Conservation (phyloP, 2,329 filamentous ascomycete species). For the Paraphaeosphaeria sporulosa region DNA sequence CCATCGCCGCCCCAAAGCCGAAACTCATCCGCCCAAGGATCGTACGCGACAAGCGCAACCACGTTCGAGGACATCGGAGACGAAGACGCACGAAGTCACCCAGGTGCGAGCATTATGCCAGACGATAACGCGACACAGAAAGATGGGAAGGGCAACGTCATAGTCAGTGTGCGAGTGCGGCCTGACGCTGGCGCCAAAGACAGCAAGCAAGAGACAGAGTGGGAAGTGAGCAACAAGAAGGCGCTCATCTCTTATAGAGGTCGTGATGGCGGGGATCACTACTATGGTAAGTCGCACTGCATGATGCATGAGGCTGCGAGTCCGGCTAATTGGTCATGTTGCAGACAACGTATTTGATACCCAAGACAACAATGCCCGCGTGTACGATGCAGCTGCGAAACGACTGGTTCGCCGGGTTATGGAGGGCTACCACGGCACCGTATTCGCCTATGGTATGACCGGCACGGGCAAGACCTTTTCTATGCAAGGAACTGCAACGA, state of each 20-base stretch:
- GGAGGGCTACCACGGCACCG: constrained; percentile 98
- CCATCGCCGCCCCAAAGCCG: constrained; percentile 87
- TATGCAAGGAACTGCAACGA: constrained; percentile 97
- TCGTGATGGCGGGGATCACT: constrained; percentile 90
- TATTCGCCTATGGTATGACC: constrained; percentile 99
- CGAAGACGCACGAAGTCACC: constrained; percentile 61
- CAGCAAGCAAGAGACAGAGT: constrained; percentile 77
- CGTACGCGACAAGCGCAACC: constrained; percentile 86
- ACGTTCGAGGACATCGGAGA: constrained; percentile 84
- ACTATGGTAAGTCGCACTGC: constrained; percentile 73
- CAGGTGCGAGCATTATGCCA: constrained; percentile 35
- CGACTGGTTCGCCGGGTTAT: constrained; percentile 94
- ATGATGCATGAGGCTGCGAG: constrained; percentile 16
- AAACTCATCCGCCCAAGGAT: constrained; percentile 90
- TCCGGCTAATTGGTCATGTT: constrained; percentile 24
- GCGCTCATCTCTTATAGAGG: constrained; percentile 84
- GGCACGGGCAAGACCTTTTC: constrained; percentile 99
- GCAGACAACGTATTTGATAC: constrained; percentile 95
- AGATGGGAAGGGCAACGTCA: constrained; percentile 90
- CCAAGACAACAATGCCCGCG: constrained; percentile 90
- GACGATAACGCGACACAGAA: constrained; percentile 50
- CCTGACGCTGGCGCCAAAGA: constrained; percentile 76
- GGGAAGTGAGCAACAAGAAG: constrained; percentile 87
- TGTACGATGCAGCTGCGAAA: constrained; percentile 94
- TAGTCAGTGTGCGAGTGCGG: constrained; percentile 93